Percentiles rank a stretch among this genome's conserved stretches.
Evolutionary conservation across 371 early-diverging fungal genomes (phyloP).

Genomic region (Zychaea mexicana): DNA sequence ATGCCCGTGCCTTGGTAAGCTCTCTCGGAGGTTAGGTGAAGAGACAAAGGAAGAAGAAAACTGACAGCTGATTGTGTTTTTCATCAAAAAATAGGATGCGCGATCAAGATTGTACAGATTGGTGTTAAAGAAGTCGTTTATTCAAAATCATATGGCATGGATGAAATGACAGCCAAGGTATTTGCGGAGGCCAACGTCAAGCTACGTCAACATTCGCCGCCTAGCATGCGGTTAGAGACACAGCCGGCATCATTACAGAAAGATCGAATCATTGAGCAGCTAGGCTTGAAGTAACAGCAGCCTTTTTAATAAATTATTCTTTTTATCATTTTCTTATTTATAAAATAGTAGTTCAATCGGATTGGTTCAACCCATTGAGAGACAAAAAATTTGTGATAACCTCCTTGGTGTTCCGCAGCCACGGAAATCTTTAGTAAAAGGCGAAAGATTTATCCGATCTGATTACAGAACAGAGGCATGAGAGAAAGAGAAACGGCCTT

Average conservation of each 20-base stretch:
- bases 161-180: conserved; percentile 76
- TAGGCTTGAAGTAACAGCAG: neutral
- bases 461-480: conserved; percentile 49
- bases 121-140: conserved; percentile 95
- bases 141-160: conserved; percentile 87
- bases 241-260: neutral
- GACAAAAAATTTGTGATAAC: conserved; percentile 49
- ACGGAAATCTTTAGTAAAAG: conserved; percentile 62
- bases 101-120: conserved; percentile 95
- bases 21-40: too few relatives aligned
- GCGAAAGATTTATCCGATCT: conserved; percentile 59
- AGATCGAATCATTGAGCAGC: neutral
- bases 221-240: conserved; percentile 41
- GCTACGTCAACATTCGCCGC: conserved; percentile 79
- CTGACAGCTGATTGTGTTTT: too few relatives aligned
- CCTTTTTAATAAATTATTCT: neutral
- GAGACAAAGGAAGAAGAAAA: too few relatives aligned
- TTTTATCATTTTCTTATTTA: conserved; percentile 13
- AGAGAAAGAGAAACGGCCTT: conserved; percentile 13
- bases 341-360: neutral
- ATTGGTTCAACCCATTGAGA: neutral
- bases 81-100: conserved; percentile 74
- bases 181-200: conserved; percentile 81
- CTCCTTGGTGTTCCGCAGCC: conserved; percentile 47
- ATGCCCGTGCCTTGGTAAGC: conserved; percentile 76